Conservation (phyloP, 768 basidiomycete species). For the Tremella fuciformis region DNA sequence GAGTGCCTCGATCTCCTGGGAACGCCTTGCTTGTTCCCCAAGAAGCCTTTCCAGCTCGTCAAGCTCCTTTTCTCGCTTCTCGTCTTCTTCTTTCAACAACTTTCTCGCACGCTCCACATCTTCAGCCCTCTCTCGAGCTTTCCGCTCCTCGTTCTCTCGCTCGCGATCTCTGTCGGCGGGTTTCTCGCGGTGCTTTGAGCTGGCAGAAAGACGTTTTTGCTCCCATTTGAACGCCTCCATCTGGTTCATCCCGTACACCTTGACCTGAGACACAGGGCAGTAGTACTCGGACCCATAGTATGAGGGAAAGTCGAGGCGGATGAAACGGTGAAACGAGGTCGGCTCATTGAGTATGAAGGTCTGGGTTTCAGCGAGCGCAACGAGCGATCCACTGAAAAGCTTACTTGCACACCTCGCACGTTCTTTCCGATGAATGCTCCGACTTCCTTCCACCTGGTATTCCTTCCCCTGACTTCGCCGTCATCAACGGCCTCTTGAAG, state of each 20-base stretch:
- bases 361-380: conserved; percentile 17
- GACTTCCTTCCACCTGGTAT: conserved; percentile 66
- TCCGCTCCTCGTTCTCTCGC: conserved; percentile 22
- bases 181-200: conserved; percentile 21
- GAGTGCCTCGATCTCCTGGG: neutral
- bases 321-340: conserved; percentile 76
- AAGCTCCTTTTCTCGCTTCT: conserved; percentile 31
- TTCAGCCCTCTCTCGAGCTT: conserved; percentile 22
- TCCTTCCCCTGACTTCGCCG: conserved; percentile 19
- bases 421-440: conserved; percentile 83
- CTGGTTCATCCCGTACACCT: conserved; percentile 93
- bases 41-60: conserved; percentile 34
- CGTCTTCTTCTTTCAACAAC: conserved; percentile 22
- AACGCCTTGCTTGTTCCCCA: conserved; percentile 29
- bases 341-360: conserved; percentile 46
- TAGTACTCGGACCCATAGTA: conserved; percentile 95
- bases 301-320: conserved; percentile 88
- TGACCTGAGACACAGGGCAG: conserved; percentile 86
- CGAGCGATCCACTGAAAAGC: conserved; percentile 33
- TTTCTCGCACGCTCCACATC: conserved; percentile 14
- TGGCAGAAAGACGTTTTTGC: conserved; percentile 31
- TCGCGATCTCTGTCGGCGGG: conserved; percentile 1
- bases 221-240: conserved; percentile 91
- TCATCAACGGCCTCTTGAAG: conserved; percentile 12
- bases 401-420: conserved; percentile 81